Evolutionary conservation across 495 filamentous ascomycete species (phyloP).

Genomic region (Recurvomyces mirabilis): DNA sequence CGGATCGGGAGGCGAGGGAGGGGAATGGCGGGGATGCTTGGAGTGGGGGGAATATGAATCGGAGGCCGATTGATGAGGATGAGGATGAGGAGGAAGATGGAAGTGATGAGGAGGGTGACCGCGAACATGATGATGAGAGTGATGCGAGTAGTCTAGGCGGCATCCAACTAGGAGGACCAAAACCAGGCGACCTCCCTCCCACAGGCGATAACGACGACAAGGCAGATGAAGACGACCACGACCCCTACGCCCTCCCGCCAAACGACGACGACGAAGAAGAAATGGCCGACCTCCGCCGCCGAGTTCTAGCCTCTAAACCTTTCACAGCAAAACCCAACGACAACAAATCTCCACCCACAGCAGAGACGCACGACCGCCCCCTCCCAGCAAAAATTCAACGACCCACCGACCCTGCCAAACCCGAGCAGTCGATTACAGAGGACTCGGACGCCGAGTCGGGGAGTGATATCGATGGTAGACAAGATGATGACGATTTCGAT

Average conservation of each 20-base stretch:
- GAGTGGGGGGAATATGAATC: conserved; percentile 79
- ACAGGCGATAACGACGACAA: conserved; percentile 30
- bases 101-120: conserved; percentile 28
- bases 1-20: conserved; percentile 57
- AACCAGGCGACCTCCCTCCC: conserved; percentile 34
- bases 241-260: conserved; percentile 64
- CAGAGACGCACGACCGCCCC: not conserved
- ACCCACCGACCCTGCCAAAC: conserved; percentile 23
- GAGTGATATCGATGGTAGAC: conserved; percentile 20
- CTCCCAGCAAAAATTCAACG: conserved; percentile 34
- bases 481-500: conserved; percentile 50
- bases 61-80: conserved; percentile 41
- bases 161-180: conserved; percentile 41
- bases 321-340: conserved; percentile 57
- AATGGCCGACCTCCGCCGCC: conserved; percentile 80
- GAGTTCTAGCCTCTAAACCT: conserved; percentile 73
- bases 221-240: conserved; percentile 41
- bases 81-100: conserved; percentile 44
- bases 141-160: conserved; percentile 33
- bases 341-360: conserved; percentile 40
- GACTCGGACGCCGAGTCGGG: conserved; percentile 62
- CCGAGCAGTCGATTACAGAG: conserved; percentile 7
- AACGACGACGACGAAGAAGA: conserved; percentile 76
- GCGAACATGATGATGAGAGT: conserved; percentile 14
- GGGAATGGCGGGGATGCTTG: conserved; percentile 50